phyloP scores from a whole-genome alignment of 176 grass and related monocot species.

The Cymbopogon citratus region DNA sequence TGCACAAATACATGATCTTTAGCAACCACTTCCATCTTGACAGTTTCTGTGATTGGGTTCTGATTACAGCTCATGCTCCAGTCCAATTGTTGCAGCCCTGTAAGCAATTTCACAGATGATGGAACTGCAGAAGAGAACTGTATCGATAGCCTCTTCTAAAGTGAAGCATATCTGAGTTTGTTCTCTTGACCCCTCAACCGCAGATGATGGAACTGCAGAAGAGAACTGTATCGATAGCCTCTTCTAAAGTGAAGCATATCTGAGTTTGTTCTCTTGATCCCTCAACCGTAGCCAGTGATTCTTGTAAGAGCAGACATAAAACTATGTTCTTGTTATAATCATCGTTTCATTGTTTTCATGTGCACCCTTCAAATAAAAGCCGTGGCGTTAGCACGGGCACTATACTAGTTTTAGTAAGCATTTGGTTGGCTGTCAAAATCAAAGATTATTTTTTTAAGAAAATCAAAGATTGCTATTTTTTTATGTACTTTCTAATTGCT shows the following conservation, averaged over 20 bases:
- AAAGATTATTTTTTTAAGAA: too few relatives aligned
- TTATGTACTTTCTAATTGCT: too few relatives aligned
- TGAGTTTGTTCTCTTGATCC: slow-evolving; percentile 38
- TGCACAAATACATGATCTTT: slow-evolving; percentile 29
- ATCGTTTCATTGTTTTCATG: too few relatives aligned
- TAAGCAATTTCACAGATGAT: slow-evolving; percentile 74
- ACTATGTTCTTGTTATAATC: not conserved
- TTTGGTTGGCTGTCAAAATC: too few relatives aligned
- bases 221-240: slow-evolving; percentile 71
- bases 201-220: slow-evolving; percentile 90
- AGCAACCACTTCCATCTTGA: not conserved
- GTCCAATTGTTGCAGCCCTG: slow-evolving; percentile 58
- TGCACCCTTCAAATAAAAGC: too few relatives aligned
- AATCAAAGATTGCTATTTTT: too few relatives aligned
- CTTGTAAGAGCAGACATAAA: slow-evolving; percentile 34
- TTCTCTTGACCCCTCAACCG: slow-evolving; percentile 38
- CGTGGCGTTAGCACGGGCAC: too few relatives aligned
- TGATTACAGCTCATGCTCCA: slow-evolving; percentile 48
- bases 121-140: slow-evolving; percentile 78
- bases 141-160: slow-evolving; percentile 77
- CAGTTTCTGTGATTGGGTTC: slow-evolving; percentile 8
- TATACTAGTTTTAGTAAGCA: too few relatives aligned
- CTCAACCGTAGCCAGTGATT: slow-evolving; percentile 31
- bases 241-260: slow-evolving; percentile 76
- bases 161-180: slow-evolving; percentile 62